Evolutionary conservation across 257 asterid species (phyloP).

Genomic region (Solanum paucissectum): DNA sequence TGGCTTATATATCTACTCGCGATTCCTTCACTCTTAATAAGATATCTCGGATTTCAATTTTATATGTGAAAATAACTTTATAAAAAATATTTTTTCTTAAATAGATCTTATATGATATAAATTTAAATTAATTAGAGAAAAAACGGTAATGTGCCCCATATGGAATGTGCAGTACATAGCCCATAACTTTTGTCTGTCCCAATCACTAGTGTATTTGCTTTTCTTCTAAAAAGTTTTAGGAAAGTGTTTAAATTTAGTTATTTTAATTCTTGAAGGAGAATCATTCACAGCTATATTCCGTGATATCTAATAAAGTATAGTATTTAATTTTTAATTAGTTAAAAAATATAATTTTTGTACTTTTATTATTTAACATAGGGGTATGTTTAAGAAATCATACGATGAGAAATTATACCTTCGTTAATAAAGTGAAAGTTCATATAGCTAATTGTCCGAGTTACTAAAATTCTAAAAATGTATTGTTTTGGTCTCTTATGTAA

Average conservation of each 20-base stretch:
- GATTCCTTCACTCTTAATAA: background rate
- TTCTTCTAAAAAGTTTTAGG: background rate
- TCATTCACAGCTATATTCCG: background rate
- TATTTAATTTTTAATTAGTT: background rate
- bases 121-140: background rate
- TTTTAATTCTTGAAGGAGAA: background rate
- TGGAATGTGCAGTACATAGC: background rate
- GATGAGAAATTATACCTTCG: fast-evolving
- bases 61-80: background rate
- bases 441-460: background rate
- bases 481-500: background rate
- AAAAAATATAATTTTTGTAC: background rate
- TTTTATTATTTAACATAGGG: background rate
- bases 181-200: background rate
- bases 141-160: background rate
- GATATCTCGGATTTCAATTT: background rate
- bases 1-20: background rate
- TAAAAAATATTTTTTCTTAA: background rate
- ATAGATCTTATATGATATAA: background rate
- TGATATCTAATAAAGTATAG: background rate
- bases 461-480: background rate
- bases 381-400: too few species aligned
- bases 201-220: background rate
- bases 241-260: background rate
- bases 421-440: background rate